Percentiles rank a stretch among this genome's conserved stretches.
Conservation (phyloP, 1,284 basidiomycete genomes). For the Acaromyces ingoldii region DNA sequence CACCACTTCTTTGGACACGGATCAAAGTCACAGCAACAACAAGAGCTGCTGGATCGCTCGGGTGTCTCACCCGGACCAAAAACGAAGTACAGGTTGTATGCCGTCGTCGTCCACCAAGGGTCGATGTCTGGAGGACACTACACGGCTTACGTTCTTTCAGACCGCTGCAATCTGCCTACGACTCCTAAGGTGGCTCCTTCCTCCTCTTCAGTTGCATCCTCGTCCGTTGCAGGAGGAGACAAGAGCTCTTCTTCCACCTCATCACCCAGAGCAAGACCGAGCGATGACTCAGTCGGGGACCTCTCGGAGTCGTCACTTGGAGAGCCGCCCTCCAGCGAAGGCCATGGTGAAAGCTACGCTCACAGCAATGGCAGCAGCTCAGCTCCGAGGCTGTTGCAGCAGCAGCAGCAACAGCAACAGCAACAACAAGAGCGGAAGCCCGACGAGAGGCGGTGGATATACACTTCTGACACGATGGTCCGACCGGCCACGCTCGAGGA, state of each 20-base stretch:
- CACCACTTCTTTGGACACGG: background rate
- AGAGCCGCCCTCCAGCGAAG: too few relatives aligned
- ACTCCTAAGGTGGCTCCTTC: background rate
- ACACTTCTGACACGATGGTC: constrained; percentile 74
- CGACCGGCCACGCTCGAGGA: constrained; percentile 74
- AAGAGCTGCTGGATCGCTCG: constrained; percentile 9
- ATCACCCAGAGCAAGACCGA: too few relatives aligned
- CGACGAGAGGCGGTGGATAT: constrained; percentile 71
- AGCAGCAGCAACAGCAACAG: too few relatives aligned
- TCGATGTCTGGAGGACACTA: constrained; percentile 40
- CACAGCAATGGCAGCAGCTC: too few relatives aligned
- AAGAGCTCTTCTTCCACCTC: too few relatives aligned
- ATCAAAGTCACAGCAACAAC: too few relatives aligned
- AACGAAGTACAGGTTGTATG: constrained; percentile 52
- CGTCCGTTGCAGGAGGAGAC: too few relatives aligned
- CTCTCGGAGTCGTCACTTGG: too few relatives aligned
- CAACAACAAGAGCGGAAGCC: constrained; percentile 2
- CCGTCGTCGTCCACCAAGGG: constrained; percentile 72
- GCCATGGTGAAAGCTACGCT: too few relatives aligned
- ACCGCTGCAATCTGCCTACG: constrained; percentile 10
- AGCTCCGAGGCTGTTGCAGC: too few relatives aligned
- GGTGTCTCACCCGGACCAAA: too few relatives aligned
- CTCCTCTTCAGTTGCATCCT: background rate
- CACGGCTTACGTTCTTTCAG: constrained; percentile 39
- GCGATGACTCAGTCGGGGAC: too few relatives aligned